Base-by-base conservation (phyloP, 176 grass and related monocot genomes). In the Aegilops tauschii region DNA sequence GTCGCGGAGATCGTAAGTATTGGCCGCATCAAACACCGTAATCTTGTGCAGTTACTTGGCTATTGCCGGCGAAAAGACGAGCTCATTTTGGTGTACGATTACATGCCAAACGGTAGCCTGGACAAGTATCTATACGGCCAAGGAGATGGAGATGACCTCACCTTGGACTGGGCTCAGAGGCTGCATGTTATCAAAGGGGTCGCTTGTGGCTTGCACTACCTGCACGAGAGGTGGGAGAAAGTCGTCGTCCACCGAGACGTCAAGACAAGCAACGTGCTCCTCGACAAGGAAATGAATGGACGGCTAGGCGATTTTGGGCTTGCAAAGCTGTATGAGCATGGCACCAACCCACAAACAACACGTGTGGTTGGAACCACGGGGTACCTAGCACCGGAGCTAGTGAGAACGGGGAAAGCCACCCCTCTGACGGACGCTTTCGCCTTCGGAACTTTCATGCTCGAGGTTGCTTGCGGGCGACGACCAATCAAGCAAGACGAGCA, bases 381-480 rank as follows among this genome's bases (percentile, higher is more conserved):
- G 13, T 90, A 90, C 54, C 30, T 90, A 10, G 77, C 88, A 2
- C 88, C 88, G 3, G 88, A 90, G 82, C 83, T 90, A 9, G 34
- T 12, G 10, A 36, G 72, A 8, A 86, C 31, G 2, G 77, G 88
- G 21, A 90, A 80, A 68, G 88, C 69, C 4, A 62, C 88, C n/a
- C 80, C 88, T 12, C 13, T 20, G 4, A 85, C 88, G 2, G 88
- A 90, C 6, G 68, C 86, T 7, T 90, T 86, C 12, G 68, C 88
- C 5, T 90, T 90, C n/a, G 88, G 88, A 14, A 78, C 25, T 12
- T 85, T 90, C 32, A n/a, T 81, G 21, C 30, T 85, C 12, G 83
- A 85, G 58, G 88, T 90, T 2, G 30, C 76, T 7, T 65, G 63
- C 4, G 84, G 10, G 3, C 54, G 42, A 25, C 27, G 61, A 10